A percentile compares a stretch with the other conserved stretches of the same genome.
Evolutionary conservation across 2,329 filamentous ascomycete species (phyloP).

Genomic region (Neospermospora avenae): DNA sequence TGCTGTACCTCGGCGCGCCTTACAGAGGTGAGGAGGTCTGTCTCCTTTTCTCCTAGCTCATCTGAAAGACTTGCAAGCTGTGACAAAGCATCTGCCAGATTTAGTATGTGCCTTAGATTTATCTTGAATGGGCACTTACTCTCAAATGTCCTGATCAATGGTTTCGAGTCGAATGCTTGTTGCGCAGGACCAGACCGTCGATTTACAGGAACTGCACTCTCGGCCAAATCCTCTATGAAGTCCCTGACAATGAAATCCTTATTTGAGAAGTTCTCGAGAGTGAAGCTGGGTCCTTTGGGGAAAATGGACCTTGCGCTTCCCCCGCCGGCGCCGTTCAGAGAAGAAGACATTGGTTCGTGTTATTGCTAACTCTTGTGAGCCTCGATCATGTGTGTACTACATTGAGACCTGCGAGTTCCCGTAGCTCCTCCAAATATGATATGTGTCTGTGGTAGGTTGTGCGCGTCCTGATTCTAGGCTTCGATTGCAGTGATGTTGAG

Average conservation of each 20-base stretch:
- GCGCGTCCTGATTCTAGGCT: not conserved
- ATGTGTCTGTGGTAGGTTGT: not conserved
- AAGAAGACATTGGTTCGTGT: slow-evolving; percentile 29
- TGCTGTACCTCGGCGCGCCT: slow-evolving; percentile 89
- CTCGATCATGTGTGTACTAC: slow-evolving; percentile 18
- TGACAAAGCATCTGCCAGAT: slow-evolving; percentile 54
- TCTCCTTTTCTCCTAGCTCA: slow-evolving; percentile 85
- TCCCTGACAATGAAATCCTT: slow-evolving; percentile 98
- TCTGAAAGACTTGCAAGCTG: slow-evolving; percentile 70
- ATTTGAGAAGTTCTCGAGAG: slow-evolving; percentile 80
- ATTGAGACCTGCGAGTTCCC: slow-evolving; percentile 20
- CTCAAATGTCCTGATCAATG: slow-evolving; percentile 93
- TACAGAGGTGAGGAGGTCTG: slow-evolving; percentile 84
- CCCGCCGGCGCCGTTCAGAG: slow-evolving; percentile 24
- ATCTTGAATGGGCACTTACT: slow-evolving; percentile 42
- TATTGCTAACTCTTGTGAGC: slow-evolving; percentile 11
- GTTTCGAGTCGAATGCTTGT: slow-evolving; percentile 86
- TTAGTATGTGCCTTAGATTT: slow-evolving; percentile 28
- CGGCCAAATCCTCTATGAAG: slow-evolving; percentile 90
- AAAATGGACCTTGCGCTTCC: slow-evolving; percentile 52
- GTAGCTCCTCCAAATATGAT: not conserved
- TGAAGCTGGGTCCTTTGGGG: slow-evolving; percentile 77
- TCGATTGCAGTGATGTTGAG: not conserved
- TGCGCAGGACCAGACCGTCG: slow-evolving; percentile 70
- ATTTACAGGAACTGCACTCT: slow-evolving; percentile 73